Evolutionary conservation across 2,329 filamentous ascomycete species (phyloP).

Genomic region (Podosphaera fusca): DNA sequence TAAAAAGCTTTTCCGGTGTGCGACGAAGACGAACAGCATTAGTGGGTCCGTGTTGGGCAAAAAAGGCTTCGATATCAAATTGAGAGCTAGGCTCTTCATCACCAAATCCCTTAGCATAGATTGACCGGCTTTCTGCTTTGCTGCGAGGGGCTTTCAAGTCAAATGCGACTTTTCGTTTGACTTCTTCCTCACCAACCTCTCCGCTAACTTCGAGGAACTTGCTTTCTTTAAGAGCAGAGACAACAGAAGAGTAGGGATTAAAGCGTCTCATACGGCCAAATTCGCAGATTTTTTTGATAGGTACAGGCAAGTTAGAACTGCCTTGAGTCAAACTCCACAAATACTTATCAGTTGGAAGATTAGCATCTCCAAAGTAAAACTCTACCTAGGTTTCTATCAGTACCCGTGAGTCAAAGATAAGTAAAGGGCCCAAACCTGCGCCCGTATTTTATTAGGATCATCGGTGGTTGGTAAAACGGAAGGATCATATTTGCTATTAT

Average conservation of each 20-base stretch:
- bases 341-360: slow-evolving; percentile 73
- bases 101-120: slow-evolving; percentile 91
- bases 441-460: slow-evolving; percentile 41
- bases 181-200: slow-evolving; percentile 43
- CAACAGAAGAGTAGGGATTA: slow-evolving; percentile 63
- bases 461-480: slow-evolving; percentile 30
- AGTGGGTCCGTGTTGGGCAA: slow-evolving; percentile 54
- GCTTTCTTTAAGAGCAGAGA: slow-evolving; percentile 63
- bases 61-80: slow-evolving; percentile 86
- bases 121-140: slow-evolving; percentile 46
- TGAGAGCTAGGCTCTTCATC: slow-evolving; percentile 65
- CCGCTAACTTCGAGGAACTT: slow-evolving; percentile 50
- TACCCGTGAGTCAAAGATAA: neutral
- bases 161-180: slow-evolving; percentile 56
- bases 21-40: slow-evolving; percentile 76
- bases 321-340: slow-evolving; percentile 61
- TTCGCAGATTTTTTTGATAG: slow-evolving; percentile 51
- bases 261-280: slow-evolving; percentile 97
- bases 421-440: slow-evolving; percentile 26
- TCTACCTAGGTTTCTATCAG: slow-evolving; percentile 38
- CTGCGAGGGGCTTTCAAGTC: slow-evolving; percentile 32
- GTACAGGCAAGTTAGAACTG: slow-evolving; percentile 57
- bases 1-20: slow-evolving; percentile 50
- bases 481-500: slow-evolving; percentile 32
- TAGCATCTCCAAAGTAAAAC: slow-evolving; percentile 87